Evolutionary conservation across 1,139 yeast species (phyloP), one percentile per base, ranked within the genome.

Genomic region (Meyerozyma sp.): DNA sequence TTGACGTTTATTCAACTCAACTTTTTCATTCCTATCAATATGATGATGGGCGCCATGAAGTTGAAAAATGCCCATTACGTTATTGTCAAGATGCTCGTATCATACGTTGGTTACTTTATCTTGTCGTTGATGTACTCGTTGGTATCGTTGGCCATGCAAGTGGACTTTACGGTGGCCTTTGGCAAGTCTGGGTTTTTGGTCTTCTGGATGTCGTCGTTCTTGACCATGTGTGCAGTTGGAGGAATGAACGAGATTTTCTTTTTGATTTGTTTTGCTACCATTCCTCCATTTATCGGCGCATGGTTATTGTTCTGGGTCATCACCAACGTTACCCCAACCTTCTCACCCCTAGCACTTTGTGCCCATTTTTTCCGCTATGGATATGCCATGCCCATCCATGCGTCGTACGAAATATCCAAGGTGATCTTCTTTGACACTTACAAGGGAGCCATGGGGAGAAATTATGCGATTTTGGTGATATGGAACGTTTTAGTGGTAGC

Each of bases 301-400:
- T 68, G 78, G 62, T 50, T 77, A 45, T 57, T 77, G 44, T 60
- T 68, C 40, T 70, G 68, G 44, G 74, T 77, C 36, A 67, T 72
- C 2, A 39, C 59, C 18, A 78, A 77, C 53, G 63, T 77, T 34
- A 61, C 78, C 3, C 80, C 81, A 0, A 68, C 77, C 1, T 66
- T 77, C 41, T 58, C 76, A 0, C 77, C 81, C 0, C 63, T 76
- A 39, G 70, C 63, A 2, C 52, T 77, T 25, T 71, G 77, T 53
- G 77, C 79, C 1, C 44, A 44, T 1, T 66, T 78, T 51, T 78
- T 63, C 56, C 56, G 75, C 30, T 77, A 71, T 47, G 79, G 81
- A 0, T 75, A 77, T 52, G 81, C 77, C 2, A 62, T 75, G 59
- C 83, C 84, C 1, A 53, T 57, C 29, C 53, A 50, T 28, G 46